A percentile compares a stretch with the other conserved stretches of the same genome.
Evolutionary conservation across 129 eudicot genomes (phyloP).

Genomic region (Tagetes patula): DNA sequence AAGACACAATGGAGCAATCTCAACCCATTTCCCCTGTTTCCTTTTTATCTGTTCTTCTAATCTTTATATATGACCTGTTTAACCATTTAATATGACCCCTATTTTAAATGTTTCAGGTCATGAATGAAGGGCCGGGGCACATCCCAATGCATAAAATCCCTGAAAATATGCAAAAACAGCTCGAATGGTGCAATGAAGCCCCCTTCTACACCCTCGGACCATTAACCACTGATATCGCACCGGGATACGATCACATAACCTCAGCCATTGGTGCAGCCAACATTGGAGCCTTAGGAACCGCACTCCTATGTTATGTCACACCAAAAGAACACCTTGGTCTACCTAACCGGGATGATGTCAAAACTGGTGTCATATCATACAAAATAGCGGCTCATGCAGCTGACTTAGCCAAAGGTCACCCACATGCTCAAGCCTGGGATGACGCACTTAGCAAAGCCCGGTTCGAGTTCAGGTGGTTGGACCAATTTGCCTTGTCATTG

Average conservation of each 20-base stretch:
- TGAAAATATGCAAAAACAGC: conserved; percentile 94
- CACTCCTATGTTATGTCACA: conserved; percentile 92
- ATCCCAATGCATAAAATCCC: conserved; percentile 96
- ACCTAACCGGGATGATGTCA: conserved; percentile 92
- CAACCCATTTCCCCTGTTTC: not conserved
- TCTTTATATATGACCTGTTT: not conserved
- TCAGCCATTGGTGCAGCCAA: conserved; percentile 99
- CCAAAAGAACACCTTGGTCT: conserved; percentile 97
- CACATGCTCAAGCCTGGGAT: conserved; percentile 95
- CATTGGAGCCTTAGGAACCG: conserved; percentile 97
- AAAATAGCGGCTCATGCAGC: conserved; percentile 99
- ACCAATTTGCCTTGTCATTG: conserved; percentile 90
- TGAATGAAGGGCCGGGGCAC: conserved; percentile 99
- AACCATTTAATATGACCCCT: not conserved
- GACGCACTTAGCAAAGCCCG: conserved; percentile 97
- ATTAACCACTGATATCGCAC: conserved; percentile 93
- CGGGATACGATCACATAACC: conserved; percentile 97
- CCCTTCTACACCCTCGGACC: conserved; percentile 99
- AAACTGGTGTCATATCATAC: conserved; percentile 87
- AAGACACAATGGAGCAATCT: too few relatives aligned
- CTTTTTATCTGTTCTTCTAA: not conserved
- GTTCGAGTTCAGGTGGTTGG: conserved; percentile 97
- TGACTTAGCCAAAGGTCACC: conserved; percentile 88
- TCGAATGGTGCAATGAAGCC: conserved; percentile 97
- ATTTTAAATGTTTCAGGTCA: conserved; percentile 48